phyloP scores from a whole-genome alignment of 306 rosid genomes.

The Lithocarpus polystachyus region DNA sequence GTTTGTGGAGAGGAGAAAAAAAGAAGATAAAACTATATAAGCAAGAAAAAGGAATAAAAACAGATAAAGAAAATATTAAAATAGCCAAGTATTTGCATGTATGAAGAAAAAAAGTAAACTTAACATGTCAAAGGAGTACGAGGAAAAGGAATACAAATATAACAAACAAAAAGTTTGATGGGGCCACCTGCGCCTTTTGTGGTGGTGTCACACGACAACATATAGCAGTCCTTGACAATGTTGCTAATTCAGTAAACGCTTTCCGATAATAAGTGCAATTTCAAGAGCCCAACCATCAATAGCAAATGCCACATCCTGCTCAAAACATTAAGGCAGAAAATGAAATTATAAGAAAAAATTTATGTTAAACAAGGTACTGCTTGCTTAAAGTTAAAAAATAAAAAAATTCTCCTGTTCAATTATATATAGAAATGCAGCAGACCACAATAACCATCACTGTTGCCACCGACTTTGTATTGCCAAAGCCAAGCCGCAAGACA shows the following conservation, averaged over 20 bases:
- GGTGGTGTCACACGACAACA: slow-evolving; percentile 99
- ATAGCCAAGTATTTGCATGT: slow-evolving; percentile 8
- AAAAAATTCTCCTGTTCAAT: neutral
- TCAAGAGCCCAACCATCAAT: slow-evolving; percentile 99
- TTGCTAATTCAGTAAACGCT: slow-evolving; percentile 92
- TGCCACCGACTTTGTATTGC: neutral
- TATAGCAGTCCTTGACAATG: slow-evolving; percentile 95
- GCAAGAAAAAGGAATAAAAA: neutral
- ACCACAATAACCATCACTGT: neutral
- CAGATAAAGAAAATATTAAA: too few relatives aligned
- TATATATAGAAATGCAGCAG: neutral
- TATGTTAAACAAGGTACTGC: neutral
- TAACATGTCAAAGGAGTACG: neutral
- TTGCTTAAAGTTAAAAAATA: neutral
- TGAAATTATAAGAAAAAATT: neutral
- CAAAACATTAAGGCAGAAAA: slow-evolving; percentile 4
- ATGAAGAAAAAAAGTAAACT: slow-evolving; percentile 1
- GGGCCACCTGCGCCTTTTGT: slow-evolving; percentile 91
- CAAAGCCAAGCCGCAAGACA: too few relatives aligned
- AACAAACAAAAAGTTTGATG: neutral
- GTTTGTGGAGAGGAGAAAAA: slow-evolving; percentile 15
- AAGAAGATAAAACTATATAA: neutral
- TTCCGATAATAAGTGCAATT: slow-evolving; percentile 83
- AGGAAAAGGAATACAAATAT: neutral
- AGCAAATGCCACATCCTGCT: slow-evolving; percentile 91